Evolutionary conservation across 2,329 filamentous ascomycete species (phyloP).

Genomic region (Aspergillus vadensis): DNA sequence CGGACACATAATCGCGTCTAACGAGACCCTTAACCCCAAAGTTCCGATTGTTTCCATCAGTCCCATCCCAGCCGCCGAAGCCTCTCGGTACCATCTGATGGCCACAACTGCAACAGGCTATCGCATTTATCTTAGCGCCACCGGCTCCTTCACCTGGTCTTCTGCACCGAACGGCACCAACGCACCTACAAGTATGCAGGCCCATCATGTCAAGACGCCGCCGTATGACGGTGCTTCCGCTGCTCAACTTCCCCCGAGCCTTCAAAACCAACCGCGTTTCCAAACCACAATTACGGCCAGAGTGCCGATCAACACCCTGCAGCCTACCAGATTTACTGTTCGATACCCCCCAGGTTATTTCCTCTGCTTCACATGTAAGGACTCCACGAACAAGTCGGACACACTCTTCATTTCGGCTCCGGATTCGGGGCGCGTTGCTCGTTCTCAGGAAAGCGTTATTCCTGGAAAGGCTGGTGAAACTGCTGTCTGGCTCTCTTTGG

Average conservation of each 20-base stretch:
- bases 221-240: constrained; percentile 52
- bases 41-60: constrained; percentile 81
- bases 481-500: constrained; percentile 75
- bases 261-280: constrained; percentile 30
- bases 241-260: constrained; percentile 28
- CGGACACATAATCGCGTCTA: constrained; percentile 76
- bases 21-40: constrained; percentile 69
- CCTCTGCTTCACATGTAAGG: constrained; percentile 74
- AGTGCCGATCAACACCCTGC: constrained; percentile 49
- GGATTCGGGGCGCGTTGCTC: constrained; percentile 81
- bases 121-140: constrained; percentile 88
- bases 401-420: constrained; percentile 81
- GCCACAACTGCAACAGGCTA: constrained; percentile 89
- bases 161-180: constrained; percentile 61
- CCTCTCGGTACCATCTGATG: constrained; percentile 82
- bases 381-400: constrained; percentile 62
- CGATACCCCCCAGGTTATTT: constrained; percentile 87
- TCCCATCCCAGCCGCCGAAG: constrained; percentile 79
- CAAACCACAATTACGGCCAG: constrained; percentile 50
- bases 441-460: constrained; percentile 53
- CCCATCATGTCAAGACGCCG: constrained; percentile 95
- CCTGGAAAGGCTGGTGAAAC: constrained; percentile 72
- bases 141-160: constrained; percentile 64
- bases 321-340: constrained; percentile 43
- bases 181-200: constrained; percentile 91